Base-by-base conservation (phyloP, 2,329 filamentous ascomycete genomes). In the Colletotrichum magnum region DNA sequence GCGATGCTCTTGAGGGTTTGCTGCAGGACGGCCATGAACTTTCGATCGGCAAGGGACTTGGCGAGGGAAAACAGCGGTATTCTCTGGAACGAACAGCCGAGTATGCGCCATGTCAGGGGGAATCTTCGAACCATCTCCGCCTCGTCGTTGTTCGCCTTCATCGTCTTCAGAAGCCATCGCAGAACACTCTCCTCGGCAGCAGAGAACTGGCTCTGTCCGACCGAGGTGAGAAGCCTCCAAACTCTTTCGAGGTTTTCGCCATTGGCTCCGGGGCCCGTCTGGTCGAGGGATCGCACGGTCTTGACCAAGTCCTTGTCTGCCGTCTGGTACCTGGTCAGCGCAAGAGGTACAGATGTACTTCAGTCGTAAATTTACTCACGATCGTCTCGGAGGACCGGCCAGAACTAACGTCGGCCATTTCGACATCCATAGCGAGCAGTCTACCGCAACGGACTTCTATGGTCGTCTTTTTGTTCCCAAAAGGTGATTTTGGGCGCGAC, bases 61-160 rank as follows among this genome's bases (percentile, higher is more conserved):
- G 93, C 92, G 26, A 93, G 84, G 12, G 89, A 90, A 53, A 92
- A 90, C 0, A 90, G 82, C 0, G 93, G 91, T 18, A 95, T 88
- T n/a, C 89, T 82, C 58, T 85, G 82, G 62, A 93, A 85, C 56
- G 92, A 83, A 68, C 86, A 86, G 52, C 84, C 83, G 26, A 94
- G 77, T 43, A 94, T 85, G 36, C 82, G 84, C 92, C 89, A 92
- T 10, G 88, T 83, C 60, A 87, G 76, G 54, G 88, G 86, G 73
- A 85, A 88, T 70, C 87, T 82, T 73, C 88, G 84, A 58, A 89
- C 73, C 48, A 82, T 85, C 75, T 89, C 87, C 60, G 86, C 84
- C 57, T 76, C 78, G 45, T 83, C 77, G 12, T 68, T 73, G 60
- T 67, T 73, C 48, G 80, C 83, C 69, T 85, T 85, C 87, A 90